Evolutionary conservation across 202 grass and related monocot genomes (phyloP).

Genomic region (Bolboschoenoplectus hybrid): DNA sequence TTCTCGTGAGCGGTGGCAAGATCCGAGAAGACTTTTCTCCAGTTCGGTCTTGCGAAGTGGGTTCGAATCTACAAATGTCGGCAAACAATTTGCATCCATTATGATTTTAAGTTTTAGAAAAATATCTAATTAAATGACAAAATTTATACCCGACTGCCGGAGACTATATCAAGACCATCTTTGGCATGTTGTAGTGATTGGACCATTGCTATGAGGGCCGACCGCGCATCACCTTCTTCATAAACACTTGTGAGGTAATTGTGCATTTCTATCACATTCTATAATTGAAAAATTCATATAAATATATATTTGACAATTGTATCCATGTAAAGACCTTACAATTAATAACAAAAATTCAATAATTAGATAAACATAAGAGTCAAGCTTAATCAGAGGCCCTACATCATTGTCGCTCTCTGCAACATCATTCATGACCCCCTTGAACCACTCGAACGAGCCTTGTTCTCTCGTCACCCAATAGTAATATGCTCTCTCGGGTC

Average conservation of each 20-base stretch:
- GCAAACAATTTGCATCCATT: slow-evolving; percentile 13
- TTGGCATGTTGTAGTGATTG: slow-evolving; percentile 73
- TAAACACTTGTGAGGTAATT: slow-evolving; percentile 86
- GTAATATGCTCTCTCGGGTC: slow-evolving; percentile 68
- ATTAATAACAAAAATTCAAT: background rate
- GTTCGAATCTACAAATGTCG: slow-evolving; percentile 60
- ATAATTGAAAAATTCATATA: slow-evolving; percentile 31
- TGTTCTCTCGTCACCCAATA: slow-evolving; percentile 86
- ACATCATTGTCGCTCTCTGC: slow-evolving; percentile 66
- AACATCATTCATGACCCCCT: slow-evolving; percentile 79
- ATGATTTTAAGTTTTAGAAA: background rate
- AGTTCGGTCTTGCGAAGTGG: slow-evolving; percentile 84
- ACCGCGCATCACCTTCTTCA: slow-evolving; percentile 76
- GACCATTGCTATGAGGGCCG: slow-evolving; percentile 69
- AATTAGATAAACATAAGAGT: slow-evolving; percentile 8
- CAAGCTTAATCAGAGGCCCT: slow-evolving; percentile 36
- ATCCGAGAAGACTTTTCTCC: slow-evolving; percentile 77
- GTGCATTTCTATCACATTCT: slow-evolving; percentile 79
- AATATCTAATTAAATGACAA: background rate
- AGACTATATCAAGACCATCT: slow-evolving; percentile 67
- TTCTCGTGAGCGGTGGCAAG: slow-evolving; percentile 53
- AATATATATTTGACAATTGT: slow-evolving; percentile 13
- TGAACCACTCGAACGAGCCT: slow-evolving; percentile 84
- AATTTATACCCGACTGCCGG: slow-evolving; percentile 56
- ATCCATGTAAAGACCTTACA: background rate